Evolutionary conservation across 805 yeast genomes (phyloP).

Genomic region (Saccharomycopsis fodiens): DNA sequence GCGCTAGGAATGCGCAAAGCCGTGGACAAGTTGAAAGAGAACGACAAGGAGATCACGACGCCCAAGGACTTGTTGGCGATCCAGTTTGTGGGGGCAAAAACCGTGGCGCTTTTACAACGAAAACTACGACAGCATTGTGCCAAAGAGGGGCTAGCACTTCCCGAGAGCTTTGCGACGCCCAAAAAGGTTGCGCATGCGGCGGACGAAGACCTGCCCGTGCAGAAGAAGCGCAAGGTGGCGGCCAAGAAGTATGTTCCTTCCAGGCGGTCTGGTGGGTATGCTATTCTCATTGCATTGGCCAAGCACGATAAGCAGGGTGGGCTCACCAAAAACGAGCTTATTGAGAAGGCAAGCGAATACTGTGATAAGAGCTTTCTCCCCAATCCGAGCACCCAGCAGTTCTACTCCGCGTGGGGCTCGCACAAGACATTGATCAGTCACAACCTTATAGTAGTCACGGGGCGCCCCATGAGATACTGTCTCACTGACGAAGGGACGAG

Average conservation of each 20-base stretch:
- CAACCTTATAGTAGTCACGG: constrained; percentile 47
- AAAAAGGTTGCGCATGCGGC: constrained; percentile 17
- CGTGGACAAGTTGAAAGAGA: constrained; percentile 38
- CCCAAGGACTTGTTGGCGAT: constrained; percentile 54
- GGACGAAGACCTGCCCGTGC: constrained; percentile 22
- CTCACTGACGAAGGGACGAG: constrained; percentile 64
- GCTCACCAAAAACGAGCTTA: constrained; percentile 52
- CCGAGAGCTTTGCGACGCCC: constrained; percentile 28
- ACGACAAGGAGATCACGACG: constrained; percentile 38
- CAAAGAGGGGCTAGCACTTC: constrained; percentile 41
- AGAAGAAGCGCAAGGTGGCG: constrained; percentile 22
- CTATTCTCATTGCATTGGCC: constrained; percentile 56
- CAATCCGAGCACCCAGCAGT: constrained; percentile 54
- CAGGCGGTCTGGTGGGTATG: constrained; percentile 78
- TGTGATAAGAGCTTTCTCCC: constrained; percentile 51
- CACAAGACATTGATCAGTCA: constrained; percentile 55
- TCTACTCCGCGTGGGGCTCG: constrained; percentile 71
- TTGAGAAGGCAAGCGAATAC: constrained; percentile 43
- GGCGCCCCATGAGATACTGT: constrained; percentile 52
- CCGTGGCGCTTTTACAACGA: constrained; percentile 42
- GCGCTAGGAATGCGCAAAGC: constrained; percentile 52
- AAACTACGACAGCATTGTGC: constrained; percentile 47
- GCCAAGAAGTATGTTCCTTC: constrained; percentile 54
- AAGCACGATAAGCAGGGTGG: constrained; percentile 48
- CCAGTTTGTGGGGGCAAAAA: constrained; percentile 66